These are phyloP conservation scores for Erythrophleum fordii DNA, from an alignment of 306 rosid species.

Conservation along the genomic window DNA sequence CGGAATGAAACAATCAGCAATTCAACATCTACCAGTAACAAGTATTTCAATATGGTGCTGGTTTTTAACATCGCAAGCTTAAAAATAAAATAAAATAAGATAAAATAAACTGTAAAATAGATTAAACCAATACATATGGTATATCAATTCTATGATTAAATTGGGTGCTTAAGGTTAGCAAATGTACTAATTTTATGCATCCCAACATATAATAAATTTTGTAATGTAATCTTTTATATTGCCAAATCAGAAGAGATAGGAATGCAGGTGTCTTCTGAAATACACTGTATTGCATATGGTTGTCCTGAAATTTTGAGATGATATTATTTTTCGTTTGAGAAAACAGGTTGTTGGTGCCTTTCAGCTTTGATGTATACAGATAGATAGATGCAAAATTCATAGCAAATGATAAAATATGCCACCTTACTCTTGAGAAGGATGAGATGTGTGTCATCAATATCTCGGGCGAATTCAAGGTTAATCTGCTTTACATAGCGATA, in stretches of 20 bases:
- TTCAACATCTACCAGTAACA: not conserved
- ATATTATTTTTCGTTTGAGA: not conserved
- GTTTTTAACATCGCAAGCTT: not conserved
- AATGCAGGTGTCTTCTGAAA: not conserved
- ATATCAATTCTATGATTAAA: not conserved
- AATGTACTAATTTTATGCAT: not conserved
- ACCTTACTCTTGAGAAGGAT: slow-evolving; percentile 68
- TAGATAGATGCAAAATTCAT: not conserved
- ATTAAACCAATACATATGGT: not conserved
- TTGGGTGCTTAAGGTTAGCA: not conserved
- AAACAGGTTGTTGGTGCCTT: not conserved
- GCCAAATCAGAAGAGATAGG: not conserved
- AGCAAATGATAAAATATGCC: slow-evolving; percentile 22
- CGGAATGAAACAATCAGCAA: not conserved
- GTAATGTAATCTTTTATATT: not conserved
- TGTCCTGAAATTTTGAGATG: not conserved
- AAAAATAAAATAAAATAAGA: not conserved
- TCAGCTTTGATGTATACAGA: not conserved
- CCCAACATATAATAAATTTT: not conserved
- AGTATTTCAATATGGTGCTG: not conserved
- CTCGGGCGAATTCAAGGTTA: slow-evolving; percentile 78
- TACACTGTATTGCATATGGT: not conserved
- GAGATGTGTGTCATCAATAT: slow-evolving; percentile 78
- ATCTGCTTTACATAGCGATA: slow-evolving; percentile 62
- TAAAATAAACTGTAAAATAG: not conserved